phyloP scores from a whole-genome alignment of 495 filamentous ascomycete genomes.

The Hypoxylon crocopeplum region DNA sequence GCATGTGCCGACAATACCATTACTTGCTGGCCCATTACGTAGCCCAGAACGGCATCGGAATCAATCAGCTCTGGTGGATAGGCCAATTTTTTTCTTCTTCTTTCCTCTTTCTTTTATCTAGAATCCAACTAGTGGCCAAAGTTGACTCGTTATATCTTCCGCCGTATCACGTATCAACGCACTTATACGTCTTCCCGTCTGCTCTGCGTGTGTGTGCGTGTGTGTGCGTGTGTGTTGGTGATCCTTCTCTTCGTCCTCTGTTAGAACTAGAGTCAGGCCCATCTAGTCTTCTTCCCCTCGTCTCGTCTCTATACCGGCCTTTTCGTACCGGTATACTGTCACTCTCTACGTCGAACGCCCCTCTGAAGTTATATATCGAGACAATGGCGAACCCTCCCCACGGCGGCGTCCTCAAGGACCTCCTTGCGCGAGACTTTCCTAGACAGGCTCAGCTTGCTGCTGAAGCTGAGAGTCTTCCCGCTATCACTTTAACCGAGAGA shows the following conservation, averaged over 20 bases:
- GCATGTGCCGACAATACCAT: neutral
- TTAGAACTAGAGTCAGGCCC: conserved; percentile 2
- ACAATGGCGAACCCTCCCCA: conserved; percentile 80
- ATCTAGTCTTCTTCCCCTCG: neutral
- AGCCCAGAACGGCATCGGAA: too few relatives aligned
- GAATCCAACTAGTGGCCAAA: neutral
- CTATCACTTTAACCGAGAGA: conserved; percentile 84
- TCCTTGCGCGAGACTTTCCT: conserved; percentile 86
- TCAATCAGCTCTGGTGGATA: neutral
- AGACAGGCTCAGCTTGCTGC: conserved; percentile 75
- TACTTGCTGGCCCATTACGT: conserved; percentile 16
- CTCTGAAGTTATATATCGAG: neutral
- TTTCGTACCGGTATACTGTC: neutral
- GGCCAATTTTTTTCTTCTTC: neutral
- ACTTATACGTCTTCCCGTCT: neutral
- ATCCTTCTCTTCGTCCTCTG: neutral
- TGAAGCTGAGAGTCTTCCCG: conserved; percentile 87
- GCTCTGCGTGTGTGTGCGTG: too few relatives aligned
- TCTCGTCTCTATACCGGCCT: conserved; percentile 1
- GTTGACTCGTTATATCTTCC: neutral
- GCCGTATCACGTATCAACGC: neutral
- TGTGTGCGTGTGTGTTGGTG: too few relatives aligned
- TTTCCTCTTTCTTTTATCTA: neutral
- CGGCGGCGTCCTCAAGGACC: conserved; percentile 96
- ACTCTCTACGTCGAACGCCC: neutral